Conservation (phyloP, 176 grass and related monocot genomes). For the Paspalum vaginatum region DNA sequence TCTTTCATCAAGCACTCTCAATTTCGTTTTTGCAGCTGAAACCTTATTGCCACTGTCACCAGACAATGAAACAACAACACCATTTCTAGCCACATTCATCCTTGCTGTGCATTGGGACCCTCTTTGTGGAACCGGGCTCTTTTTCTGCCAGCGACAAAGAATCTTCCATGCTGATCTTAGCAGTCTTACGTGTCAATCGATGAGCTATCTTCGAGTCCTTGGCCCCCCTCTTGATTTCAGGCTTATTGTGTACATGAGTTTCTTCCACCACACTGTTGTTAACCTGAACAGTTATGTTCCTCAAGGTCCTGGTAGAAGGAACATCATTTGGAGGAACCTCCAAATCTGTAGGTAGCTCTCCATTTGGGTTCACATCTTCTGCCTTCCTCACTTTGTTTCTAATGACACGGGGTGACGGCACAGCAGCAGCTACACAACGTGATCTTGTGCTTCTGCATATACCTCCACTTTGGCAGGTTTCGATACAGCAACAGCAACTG, state of each 20-base stretch:
- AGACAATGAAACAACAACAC: too few relatives aligned
- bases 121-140: neutral
- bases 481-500: neutral
- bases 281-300: slow-evolving; percentile 29
- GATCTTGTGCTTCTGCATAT: slow-evolving; percentile 33
- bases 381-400: slow-evolving; percentile 32
- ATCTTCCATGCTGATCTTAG: neutral
- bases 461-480: slow-evolving; percentile 24
- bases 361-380: neutral
- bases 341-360: neutral
- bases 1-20: neutral
- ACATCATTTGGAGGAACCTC: slow-evolving; percentile 1
- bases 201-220: neutral
- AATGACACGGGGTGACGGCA: neutral
- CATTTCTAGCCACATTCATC: neutral
- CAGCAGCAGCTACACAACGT: neutral
- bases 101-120: neutral
- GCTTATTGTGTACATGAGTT: neutral
- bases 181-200: neutral
- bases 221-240: slow-evolving; percentile 10
- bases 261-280: neutral
- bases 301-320: slow-evolving; percentile 23
- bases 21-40: too few relatives aligned
- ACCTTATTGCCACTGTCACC: too few relatives aligned
- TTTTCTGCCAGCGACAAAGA: neutral